A percentile compares a stretch with the other conserved stretches of the same genome.
These are phyloP conservation scores for Globisporangium radiosum DNA, from an alignment of 352 stramenopile species.

Conservation along the genomic window DNA sequence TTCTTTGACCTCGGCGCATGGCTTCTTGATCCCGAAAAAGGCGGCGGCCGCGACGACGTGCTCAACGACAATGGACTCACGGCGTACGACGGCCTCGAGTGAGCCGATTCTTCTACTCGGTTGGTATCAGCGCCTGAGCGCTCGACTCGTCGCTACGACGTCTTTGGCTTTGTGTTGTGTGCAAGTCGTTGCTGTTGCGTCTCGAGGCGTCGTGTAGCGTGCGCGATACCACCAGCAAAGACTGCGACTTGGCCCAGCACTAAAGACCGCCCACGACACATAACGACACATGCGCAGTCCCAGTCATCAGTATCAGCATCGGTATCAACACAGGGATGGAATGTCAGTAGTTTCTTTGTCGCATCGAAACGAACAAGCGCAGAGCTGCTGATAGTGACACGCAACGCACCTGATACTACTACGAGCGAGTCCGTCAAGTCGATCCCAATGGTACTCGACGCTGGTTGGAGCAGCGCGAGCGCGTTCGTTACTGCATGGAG, in stretches of 20 bases:
- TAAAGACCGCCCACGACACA: neutral
- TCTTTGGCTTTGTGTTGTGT: neutral
- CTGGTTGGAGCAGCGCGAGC: conserved; percentile 26
- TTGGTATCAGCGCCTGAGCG: no score
- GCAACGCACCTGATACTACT: neutral
- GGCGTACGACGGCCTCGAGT: conserved; percentile 86
- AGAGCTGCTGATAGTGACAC: no score
- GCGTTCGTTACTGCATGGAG: conserved; percentile 58
- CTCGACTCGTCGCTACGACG: conserved; percentile 6
- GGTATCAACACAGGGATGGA: no score
- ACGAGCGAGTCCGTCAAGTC: conserved; percentile 5
- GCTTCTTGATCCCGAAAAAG: conserved; percentile 83
- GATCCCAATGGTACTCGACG: neutral
- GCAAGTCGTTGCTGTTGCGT: no score
- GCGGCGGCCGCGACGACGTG: conserved; percentile 77
- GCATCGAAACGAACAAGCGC: no score
- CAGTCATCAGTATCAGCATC: no score
- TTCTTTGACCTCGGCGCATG: conserved; percentile 90
- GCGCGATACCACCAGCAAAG: neutral
- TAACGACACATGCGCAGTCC: no score
- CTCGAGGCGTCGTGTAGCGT: neutral
- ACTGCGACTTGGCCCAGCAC: conserved; percentile 1
- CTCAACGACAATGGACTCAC: conserved; percentile 89
- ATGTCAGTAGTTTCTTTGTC: no score
- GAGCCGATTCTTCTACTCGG: no score